Base-by-base conservation (phyloP, 352 stramenopile genomes). In the Globisporangium okanoganense region DNA sequence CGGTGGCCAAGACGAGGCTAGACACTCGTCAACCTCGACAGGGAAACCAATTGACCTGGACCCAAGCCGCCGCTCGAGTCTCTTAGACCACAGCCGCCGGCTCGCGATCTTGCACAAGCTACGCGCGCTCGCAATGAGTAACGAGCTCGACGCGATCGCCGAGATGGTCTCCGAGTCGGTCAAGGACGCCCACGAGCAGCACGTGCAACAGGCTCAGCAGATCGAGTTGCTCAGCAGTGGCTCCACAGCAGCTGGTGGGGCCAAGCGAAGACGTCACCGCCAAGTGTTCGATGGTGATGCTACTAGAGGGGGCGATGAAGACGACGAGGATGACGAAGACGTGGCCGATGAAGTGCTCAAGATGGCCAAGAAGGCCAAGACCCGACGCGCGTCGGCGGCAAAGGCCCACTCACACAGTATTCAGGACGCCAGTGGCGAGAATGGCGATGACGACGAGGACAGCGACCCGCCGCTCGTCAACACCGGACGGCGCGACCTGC, bases 291-390 rank as follows among this genome's bases (percentile, higher is more conserved):
- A 62, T 24, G 50, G 25, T 18, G 53, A 47, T 0, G 52, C n/a
- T 18, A 36, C 13, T 22, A 36, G 35, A 9, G 47, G 38, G 9
- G 53, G 27, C 14, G 61, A 74, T 25, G 65, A 69, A 3, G 60
- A 68, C 16, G 64, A 62, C 5, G 55, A 57, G 5, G 66, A 66
- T 3, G 52, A 64, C 13, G 64, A 62, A 20, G 67, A 68, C 31
- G 48, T 27, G 1, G 45, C 27, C 0, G 60, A 78, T 47, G 71
- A 78, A 24, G 65, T 78, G 10, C 65, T 79, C 36, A 71, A 71
- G 55, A 64, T 75, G 22, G 71, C 65, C 45, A 85, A 72, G 58
- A 73, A 69, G 61, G 79, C 59, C 27, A 89, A 78, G 61, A 76
- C 58, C 43, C 71, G 73, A 0, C 68, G 77, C 29, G 64, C 66